Evolutionary conservation across 495 filamentous ascomycete species (phyloP), one percentile per base, ranked within the genome.

Genomic region (Echria macrotheca): DNA sequence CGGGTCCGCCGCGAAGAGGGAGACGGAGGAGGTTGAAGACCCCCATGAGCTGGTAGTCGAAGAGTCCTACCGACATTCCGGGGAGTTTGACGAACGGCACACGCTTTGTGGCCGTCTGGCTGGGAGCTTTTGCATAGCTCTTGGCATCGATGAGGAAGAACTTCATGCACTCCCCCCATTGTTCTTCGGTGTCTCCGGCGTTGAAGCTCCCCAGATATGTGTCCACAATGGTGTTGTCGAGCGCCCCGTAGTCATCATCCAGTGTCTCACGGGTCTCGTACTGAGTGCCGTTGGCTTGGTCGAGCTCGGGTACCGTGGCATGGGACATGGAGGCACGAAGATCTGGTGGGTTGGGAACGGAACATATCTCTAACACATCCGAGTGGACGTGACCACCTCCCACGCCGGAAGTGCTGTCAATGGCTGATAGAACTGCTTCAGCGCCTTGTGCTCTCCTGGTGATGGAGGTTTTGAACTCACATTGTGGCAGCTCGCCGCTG

Each of bases 21-120:
- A 56, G 29, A 23, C 28, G 39, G 3, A 56, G 10, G 9, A 63
- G 42, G 6, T 56, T 63, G 44, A 45, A 48, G 21, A 60, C 40
- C 0, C 47, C 60, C 39, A 60, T 58, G 24, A 60, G 48, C 44
- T 63, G 60, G 57, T 63, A 60, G 50, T 63, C 57, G 19, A 63
- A 63, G 9, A 60, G 25, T 1, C 57, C 57, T 3, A 60, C 45
- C 7, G 49, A 26, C 47, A 54, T 56, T 9, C 57, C 55, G 2
- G 52, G 55, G 0, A 60, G 37, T 24, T 51, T 60, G 32, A 53
- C 55, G 22, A 63, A 22, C 0, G 57, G 57, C 12, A 63, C 57
- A 10, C 60, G 49, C n/a, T 42, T 41, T 22, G 35, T 3, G 2
- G 12, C 10, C 18, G 33, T 28, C 12, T 23, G 24, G 1, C 15